Conservation (phyloP, 805 yeast species). For the Metschnikowia lachancei region DNA sequence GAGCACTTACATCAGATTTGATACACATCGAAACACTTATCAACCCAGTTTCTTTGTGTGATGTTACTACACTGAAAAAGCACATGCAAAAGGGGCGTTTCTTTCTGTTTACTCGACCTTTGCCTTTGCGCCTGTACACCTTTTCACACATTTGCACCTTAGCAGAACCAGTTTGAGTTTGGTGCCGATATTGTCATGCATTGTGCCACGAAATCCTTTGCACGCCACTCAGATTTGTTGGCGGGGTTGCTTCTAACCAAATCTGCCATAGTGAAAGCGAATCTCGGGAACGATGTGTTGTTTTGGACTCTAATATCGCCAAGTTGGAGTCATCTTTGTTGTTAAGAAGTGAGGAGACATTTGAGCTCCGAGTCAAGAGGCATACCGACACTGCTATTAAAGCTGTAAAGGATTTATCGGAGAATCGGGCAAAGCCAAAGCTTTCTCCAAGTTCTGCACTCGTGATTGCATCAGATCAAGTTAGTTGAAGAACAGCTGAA, state of each 20-base stretch:
- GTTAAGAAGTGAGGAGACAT: slow-evolving; percentile 78
- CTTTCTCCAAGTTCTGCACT: slow-evolving; percentile 61
- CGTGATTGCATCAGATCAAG: slow-evolving; percentile 71
- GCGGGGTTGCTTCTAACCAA: slow-evolving; percentile 80
- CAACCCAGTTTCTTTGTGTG: slow-evolving; percentile 73
- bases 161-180: slow-evolving; percentile 73
- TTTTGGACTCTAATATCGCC: slow-evolving; percentile 76
- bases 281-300: slow-evolving; percentile 60
- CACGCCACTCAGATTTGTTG: slow-evolving; percentile 90
- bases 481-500: slow-evolving; percentile 65
- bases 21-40: slow-evolving; percentile 86
- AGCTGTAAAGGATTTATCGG: slow-evolving; percentile 57
- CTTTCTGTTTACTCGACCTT: slow-evolving; percentile 76
- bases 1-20: slow-evolving; percentile 62
- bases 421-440: slow-evolving; percentile 45
- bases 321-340: slow-evolving; percentile 74
- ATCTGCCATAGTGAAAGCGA: slow-evolving; percentile 42
- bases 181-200: slow-evolving; percentile 91
- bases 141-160: slow-evolving; percentile 90
- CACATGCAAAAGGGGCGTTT: slow-evolving; percentile 74
- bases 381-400: slow-evolving; percentile 64
- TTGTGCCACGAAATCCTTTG: slow-evolving; percentile 90
- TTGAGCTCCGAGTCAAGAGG: slow-evolving; percentile 61
- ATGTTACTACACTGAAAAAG: slow-evolving; percentile 58
- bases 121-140: too few relatives aligned